A percentile compares a stretch with the other conserved stretches of the same genome.
phyloP scores from a whole-genome alignment of 1,139 yeast genomes.

The Saccharomyces hybrid region DNA sequence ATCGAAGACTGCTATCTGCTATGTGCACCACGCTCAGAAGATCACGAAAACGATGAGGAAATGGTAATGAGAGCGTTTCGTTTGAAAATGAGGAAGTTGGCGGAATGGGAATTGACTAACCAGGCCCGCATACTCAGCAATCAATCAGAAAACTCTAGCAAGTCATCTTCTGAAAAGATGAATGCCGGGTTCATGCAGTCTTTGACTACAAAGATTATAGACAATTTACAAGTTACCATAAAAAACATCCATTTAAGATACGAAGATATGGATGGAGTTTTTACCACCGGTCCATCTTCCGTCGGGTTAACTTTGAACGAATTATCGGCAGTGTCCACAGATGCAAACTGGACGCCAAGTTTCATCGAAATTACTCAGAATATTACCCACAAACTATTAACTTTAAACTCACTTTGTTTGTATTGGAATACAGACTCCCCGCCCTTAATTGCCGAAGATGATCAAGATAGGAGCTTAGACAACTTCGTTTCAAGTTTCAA shows the following conservation, averaged over 20 bases:
- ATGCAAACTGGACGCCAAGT: constrained; percentile 76
- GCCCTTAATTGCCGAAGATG: constrained; percentile 36
- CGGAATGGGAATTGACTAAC: constrained; percentile 57
- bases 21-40: constrained; percentile 62
- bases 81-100: constrained; percentile 62
- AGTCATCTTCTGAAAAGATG: constrained; percentile 46
- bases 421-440: constrained; percentile 76
- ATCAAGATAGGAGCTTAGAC: constrained; percentile 27
- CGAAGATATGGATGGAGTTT: constrained; percentile 60
- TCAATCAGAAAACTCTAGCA: constrained; percentile 11
- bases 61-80: constrained; percentile 57
- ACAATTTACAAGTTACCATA: constrained; percentile 85
- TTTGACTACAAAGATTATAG: constrained; percentile 80
- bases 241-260: constrained; percentile 86
- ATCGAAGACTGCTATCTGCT: constrained; percentile 82
- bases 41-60: constrained; percentile 56
- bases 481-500: constrained; percentile 34
- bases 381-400: constrained; percentile 69
- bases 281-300: constrained; percentile 68
- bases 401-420: constrained; percentile 64
- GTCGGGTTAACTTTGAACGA: constrained; percentile 79
- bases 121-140: constrained; percentile 24
- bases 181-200: constrained; percentile 84
- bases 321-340: constrained; percentile 86
- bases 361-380: constrained; percentile 68